Evolutionary conservation across 2,329 filamentous ascomycete genomes (phyloP).

Genomic region (Dactylellina parvicollis): DNA sequence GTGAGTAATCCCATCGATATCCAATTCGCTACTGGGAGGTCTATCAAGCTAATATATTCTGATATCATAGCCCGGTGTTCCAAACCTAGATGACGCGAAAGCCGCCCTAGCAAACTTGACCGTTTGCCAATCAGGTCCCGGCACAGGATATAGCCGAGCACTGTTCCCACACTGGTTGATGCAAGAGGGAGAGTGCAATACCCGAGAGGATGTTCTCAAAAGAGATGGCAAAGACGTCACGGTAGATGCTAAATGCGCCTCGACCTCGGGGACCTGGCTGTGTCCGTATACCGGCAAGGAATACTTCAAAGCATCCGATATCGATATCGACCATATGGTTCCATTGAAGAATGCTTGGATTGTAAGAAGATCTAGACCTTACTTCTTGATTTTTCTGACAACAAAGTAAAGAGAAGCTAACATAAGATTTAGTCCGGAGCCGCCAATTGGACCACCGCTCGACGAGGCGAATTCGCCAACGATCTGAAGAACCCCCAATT

Average conservation of each 20-base stretch:
- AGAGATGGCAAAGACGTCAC: constrained; percentile 76
- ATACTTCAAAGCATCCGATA: constrained; percentile 74
- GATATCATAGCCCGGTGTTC: constrained; percentile 36
- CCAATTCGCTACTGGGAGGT: neutral
- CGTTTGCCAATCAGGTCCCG: constrained; percentile 2
- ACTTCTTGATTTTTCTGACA: neutral
- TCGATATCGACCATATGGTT: constrained; percentile 87
- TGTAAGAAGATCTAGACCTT: constrained; percentile 59
- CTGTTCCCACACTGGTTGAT: constrained; percentile 78
- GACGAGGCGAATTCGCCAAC: constrained; percentile 77
- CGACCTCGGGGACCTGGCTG: constrained; percentile 74
- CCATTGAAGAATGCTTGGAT: constrained; percentile 82
- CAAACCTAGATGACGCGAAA: constrained; percentile 28
- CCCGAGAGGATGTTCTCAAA: constrained; percentile 75
- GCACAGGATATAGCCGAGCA: constrained; percentile 64
- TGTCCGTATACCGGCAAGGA: constrained; percentile 78
- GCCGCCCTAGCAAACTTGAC: constrained; percentile 19
- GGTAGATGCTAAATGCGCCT: constrained; percentile 69
- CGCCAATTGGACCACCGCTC: constrained; percentile 73
- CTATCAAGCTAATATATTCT: neutral
- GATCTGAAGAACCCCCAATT: constrained; percentile 80
- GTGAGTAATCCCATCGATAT: constrained; percentile 16
- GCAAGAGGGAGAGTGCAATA: constrained; percentile 74
- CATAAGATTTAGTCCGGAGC: constrained; percentile 71
- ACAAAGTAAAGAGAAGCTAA: neutral